Base-by-base conservation (phyloP, 768 basidiomycete genomes). In the Serendipita indica region DNA sequence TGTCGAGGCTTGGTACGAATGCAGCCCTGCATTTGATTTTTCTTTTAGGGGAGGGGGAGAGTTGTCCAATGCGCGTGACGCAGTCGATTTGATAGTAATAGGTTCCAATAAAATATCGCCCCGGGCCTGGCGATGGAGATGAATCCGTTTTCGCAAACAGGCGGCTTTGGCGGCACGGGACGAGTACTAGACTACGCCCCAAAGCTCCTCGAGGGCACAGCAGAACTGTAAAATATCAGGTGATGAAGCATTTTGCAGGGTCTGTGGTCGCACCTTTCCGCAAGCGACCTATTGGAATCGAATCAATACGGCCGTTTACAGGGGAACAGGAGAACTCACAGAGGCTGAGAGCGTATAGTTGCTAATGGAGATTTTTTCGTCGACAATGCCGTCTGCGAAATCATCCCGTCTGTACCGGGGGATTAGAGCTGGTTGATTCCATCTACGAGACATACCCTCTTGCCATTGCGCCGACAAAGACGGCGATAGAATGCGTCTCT, bases 391-490 rank as follows among this genome's bases (percentile, higher is more conserved):
- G 71, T 99, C 96, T 13, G 96, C 96, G 73, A 99, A 99, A 72
- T 94, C 89, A 64, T 99, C 96, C 56, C 79, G 82, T 10, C 72
- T 72, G 65, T 7, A 16, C 14, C 12, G 10, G 33, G 27, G 32
- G 3, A 30, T n/a, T 12, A 14, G 16, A 16, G 27, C n/a, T 30
- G 22, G 18, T 30, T 3, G 13, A 3, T 12, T 7, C 16, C 45
- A 2, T 39, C 1, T 18, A 32, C 33, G 0, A 41, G 12, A 63
- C 71, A 57, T 30, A 72, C 69, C 94, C 94, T 60, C 94, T 77
- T 3, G 94, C 94, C 94, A 99, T 99, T 20, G 94, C 96, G 52
- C 94, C 94, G 59, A 99, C 92, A 65, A 97, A 96, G 58, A 99
- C 87, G 16, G 90, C 92, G 58, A 99, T 73, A 34, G 85, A 84